Evolutionary conservation across 2,329 filamentous ascomycete species (phyloP).

Genomic region (Elsinoe perseae): DNA sequence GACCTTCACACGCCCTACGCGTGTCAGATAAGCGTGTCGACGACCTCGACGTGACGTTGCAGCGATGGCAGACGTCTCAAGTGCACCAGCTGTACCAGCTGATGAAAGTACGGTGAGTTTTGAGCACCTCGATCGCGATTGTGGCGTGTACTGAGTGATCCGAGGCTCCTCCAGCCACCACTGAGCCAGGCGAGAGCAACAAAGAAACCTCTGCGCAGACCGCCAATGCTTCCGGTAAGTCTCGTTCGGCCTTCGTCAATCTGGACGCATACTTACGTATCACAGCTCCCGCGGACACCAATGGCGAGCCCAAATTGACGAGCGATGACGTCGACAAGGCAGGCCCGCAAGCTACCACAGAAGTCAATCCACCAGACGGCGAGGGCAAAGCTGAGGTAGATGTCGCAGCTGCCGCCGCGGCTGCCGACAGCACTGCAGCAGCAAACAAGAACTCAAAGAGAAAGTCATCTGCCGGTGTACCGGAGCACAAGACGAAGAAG

Average conservation of each 20-base stretch:
- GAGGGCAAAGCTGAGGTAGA: conserved; percentile 17
- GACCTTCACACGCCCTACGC: conserved; percentile 1
- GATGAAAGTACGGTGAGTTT: conserved; percentile 13
- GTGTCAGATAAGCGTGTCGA: conserved; percentile 14
- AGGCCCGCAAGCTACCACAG: conserved; percentile 19
- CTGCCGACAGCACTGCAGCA: conserved; percentile 22
- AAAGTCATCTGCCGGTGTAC: conserved; percentile 56
- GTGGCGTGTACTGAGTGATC: not conserved
- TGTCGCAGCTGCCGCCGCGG: conserved; percentile 15
- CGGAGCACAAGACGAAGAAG: conserved; percentile 68
- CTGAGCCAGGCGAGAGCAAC: not conserved
- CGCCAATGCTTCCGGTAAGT: conserved; percentile 7
- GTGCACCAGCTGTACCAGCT: conserved; percentile 5
- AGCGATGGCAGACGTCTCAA: conserved; percentile 10
- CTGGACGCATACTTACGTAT: not conserved
- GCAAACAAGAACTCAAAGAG: conserved; percentile 31
- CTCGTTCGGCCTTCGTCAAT: not conserved
- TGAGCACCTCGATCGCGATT: not conserved
- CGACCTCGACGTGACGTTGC: conserved; percentile 3
- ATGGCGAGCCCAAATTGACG: conserved; percentile 10
- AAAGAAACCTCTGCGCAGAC: not conserved
- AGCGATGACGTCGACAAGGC: conserved; percentile 16
- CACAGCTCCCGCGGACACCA: conserved; percentile 2
- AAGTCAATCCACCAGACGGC: conserved; percentile 19
- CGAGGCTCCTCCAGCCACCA: conserved; percentile 10